phyloP scores from a whole-genome alignment of 352 stramenopile species.

The Chrysophaeum taylorii region DNA sequence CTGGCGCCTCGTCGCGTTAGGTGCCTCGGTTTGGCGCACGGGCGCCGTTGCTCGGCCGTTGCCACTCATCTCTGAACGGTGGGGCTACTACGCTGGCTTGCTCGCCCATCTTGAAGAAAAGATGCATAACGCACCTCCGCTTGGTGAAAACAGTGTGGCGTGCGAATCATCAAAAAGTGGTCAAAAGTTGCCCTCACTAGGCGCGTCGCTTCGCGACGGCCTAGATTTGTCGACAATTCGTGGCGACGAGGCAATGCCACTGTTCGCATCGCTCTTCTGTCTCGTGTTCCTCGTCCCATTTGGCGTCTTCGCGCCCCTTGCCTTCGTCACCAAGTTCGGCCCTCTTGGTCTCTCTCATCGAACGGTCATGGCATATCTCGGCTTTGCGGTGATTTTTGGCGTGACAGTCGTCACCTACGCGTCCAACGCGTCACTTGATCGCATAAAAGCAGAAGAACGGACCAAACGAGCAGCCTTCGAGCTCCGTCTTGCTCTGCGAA shows the following conservation, averaged over 20 bases:
- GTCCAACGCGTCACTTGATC: not conserved
- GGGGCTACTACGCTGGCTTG: too few species aligned
- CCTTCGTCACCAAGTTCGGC: not conserved
- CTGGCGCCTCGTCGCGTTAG: too few species aligned
- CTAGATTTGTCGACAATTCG: too few species aligned
- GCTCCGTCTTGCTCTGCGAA: not conserved
- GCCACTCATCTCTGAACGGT: too few species aligned
- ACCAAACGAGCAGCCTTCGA: not conserved
- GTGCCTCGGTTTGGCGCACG: too few species aligned
- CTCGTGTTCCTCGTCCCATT: not conserved
- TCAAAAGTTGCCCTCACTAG: too few species aligned
- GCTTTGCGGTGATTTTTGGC: not conserved
- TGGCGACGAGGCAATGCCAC: not conserved
- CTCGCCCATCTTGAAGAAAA: too few species aligned
- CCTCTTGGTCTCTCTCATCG: not conserved
- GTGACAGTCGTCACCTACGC: not conserved
- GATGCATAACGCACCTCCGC: too few species aligned
- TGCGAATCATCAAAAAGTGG: too few species aligned
- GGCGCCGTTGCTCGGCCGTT: too few species aligned
- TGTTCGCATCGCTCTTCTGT: not conserved
- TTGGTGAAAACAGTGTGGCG: too few species aligned
- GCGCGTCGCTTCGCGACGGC: too few species aligned
- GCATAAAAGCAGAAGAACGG: not conserved
- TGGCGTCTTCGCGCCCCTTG: not conserved
- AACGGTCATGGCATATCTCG: not conserved